Base-by-base conservation (phyloP, 1,284 basidiomycete species). In the Thecaphora frezii region DNA sequence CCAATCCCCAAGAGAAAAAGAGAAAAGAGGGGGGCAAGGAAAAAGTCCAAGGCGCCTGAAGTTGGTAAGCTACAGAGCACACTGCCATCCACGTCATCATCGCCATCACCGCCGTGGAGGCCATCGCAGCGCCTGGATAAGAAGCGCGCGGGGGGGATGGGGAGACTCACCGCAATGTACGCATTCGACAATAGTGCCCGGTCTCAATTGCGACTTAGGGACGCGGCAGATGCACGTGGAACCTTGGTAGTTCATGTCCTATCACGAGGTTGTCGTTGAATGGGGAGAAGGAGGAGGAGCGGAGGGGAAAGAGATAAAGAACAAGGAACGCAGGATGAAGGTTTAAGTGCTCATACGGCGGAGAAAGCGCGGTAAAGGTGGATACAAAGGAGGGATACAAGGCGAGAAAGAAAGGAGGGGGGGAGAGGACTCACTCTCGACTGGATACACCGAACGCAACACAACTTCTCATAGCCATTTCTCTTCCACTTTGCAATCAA, bases 401-500 rank as follows among this genome's bases (percentile, higher is more conserved):
- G 25, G 22, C n/a, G 25, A 42, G 25, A 13, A 42, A 12, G 12
- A 42, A 39, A 23, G 10, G 22, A 16, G 23, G 19, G 16, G 13
- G 26, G 23, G 25, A 24, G 7, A 19, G 24, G 1, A 78, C 85
- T 55, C 69, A 90, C 92, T 81, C 86, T 86, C 3, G 92, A 92
- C 81, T 97, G 94, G 54, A 99, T 97, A 81, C 96, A 99, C 46
- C 96, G 84, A 46, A 97, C 83, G 78, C 96, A 99, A 80, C 96
- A 99, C 33, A 98, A 83, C 78, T 97, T 97, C 82, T 99, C 96
- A 80, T 98, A 99, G 3, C 96, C 96, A 12, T 89, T 83, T 81
- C 97, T 96, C 84, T 98, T 98, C 96, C 96, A 98, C 81, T 98
- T 98, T 28, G 96, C 96, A 80, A 98, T 91, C 79, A 98, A 82